Base-by-base conservation (phyloP, 192 early-diverging fungal genomes). In the Backusella tuberculispora region DNA sequence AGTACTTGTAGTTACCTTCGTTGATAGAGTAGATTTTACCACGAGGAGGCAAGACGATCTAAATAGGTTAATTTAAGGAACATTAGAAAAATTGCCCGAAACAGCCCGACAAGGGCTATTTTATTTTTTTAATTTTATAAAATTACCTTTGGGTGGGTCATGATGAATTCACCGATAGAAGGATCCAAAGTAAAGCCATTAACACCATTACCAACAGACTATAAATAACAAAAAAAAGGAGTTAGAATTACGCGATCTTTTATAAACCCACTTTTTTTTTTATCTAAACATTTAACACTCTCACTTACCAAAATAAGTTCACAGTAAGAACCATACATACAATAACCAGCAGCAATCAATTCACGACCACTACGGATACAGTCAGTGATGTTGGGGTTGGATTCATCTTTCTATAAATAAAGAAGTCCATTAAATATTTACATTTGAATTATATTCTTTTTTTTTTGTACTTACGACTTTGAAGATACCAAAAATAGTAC, bases 401-500 rank as follows among this genome's bases (percentile, higher is more conserved):
- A 73, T 69, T 72, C 67, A 48, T 85, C 81, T 13, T 79, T 79
- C 64, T 86, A 77, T 29, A 68, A 50, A 42, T 38, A 29, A 63
- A 43, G 0, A 43, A 63, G 24, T 43, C 7, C 15, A 40, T 41
- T 56, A 56, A 56, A 24, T 12, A 71, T 50, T 63, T 46, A 80
- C 47, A 43, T 50, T 48, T 48, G 6, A 48, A 48, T 19, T 12
- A 9, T 12, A 56, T 19, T 9, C 3, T 3, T 12, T 26, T 26
- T 26, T 60, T 60, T 60, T 53, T 8, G 19, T 17, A 60, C 90
- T 84, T 87, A 94, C 91, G 72, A 97, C 88, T 77, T 89, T 88
- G 89, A 95, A 99, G 79, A 99, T 96, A 63, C 97, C 97, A 88
- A 99, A 99, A 81, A 99, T 99, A 24, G 97, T 99, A 82, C 97